Base-by-base conservation (phyloP, 1,284 basidiomycete genomes). In the Cryptococcus sp. region DNA sequence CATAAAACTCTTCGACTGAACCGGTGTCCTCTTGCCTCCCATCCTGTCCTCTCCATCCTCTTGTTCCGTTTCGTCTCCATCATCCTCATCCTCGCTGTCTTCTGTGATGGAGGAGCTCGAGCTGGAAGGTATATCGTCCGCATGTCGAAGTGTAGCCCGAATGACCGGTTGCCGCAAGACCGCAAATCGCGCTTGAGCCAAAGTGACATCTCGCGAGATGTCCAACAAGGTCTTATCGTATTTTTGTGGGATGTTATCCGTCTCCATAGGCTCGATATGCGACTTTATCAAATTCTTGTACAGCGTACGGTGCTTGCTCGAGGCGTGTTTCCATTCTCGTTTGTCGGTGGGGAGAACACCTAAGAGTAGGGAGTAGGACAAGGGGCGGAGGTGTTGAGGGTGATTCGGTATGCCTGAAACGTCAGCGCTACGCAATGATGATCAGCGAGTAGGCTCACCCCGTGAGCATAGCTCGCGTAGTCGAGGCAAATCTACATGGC, bases 401-500 rank as follows among this genome's bases (percentile, higher is more conserved):
- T 66, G 55, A 12, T 64, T 55, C 4, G 71, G 73, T 22, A 74
- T 72, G 31, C 73, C 73, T 72, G 7, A 36, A 7, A n/a, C 9
- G 11, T 36, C 18, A 36, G 34, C 18, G 34, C 6, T 6, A 14
- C 18, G 9, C 19, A 11, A 24, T 26, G 21, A 22, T 19, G n/a
- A 18, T n/a, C 12, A 42, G 44, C 23, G 22, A 22, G 34, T 22
- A 25, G 14, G 2, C 45, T 31, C 22, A 71, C 72, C 72, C 56
- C 59, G 45, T 5, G 62, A 55, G 43, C 69, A 72, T 1, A 73
- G 57, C 24, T 56, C 48, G 11, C 71, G 48, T 12, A 73, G 59
- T 1, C 59, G 44, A 2, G 56, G 54, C 26, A 72, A 46, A 50
- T 72, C 66, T 12, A 73, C 65, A 1, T 25, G 40, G 4, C 43